Conservation (phyloP, 257 asterid species). For the Solanum virginianum region DNA sequence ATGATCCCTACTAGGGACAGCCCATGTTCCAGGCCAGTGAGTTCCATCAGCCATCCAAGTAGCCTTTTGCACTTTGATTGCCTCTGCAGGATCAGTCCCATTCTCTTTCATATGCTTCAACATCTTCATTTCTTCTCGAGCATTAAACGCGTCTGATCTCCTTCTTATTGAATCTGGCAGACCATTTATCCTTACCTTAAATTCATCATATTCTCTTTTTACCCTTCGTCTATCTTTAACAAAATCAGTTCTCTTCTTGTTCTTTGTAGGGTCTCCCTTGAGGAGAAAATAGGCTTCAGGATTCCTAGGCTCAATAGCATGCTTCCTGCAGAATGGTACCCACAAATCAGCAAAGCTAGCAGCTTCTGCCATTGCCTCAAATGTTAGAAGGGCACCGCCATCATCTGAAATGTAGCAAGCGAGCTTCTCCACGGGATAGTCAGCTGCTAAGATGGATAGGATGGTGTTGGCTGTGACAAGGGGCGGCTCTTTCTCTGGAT, state of each 20-base stretch:
- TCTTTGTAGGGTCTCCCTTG: slow-evolving; percentile 28
- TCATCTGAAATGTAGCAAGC: slow-evolving; percentile 34
- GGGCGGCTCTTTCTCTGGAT: slow-evolving; percentile 33
- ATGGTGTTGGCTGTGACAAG: slow-evolving; percentile 30
- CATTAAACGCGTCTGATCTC: slow-evolving; percentile 28
- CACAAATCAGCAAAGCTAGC: slow-evolving; percentile 31
- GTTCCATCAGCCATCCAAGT: slow-evolving; percentile 43
- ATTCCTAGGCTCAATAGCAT: slow-evolving; percentile 28
- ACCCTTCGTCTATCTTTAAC: slow-evolving; percentile 26
- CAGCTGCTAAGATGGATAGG: slow-evolving; percentile 27
- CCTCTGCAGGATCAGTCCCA: slow-evolving; percentile 18
- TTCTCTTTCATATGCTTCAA: slow-evolving; percentile 28
- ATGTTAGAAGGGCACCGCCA: slow-evolving; percentile 31
- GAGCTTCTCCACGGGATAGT: slow-evolving; percentile 29
- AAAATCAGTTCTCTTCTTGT: slow-evolving; percentile 24
- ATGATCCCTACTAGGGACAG: slow-evolving; percentile 10
- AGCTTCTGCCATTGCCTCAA: slow-evolving; percentile 40
- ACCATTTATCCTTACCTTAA: slow-evolving; percentile 26
- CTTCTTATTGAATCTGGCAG: slow-evolving; percentile 22
- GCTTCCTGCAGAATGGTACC: slow-evolving; percentile 33
- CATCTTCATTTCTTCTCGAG: slow-evolving; percentile 32
- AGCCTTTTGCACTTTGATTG: slow-evolving; percentile 18
- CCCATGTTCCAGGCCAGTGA: slow-evolving; percentile 36
- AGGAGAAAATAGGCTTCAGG: slow-evolving; percentile 23
- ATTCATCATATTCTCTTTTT: slow-evolving; percentile 32